Percentiles rank a stretch among this genome's conserved stretches.
Evolutionary conservation across 169 alveolate genomes (phyloP).

Genomic region (Besnoitia besnoiti): DNA sequence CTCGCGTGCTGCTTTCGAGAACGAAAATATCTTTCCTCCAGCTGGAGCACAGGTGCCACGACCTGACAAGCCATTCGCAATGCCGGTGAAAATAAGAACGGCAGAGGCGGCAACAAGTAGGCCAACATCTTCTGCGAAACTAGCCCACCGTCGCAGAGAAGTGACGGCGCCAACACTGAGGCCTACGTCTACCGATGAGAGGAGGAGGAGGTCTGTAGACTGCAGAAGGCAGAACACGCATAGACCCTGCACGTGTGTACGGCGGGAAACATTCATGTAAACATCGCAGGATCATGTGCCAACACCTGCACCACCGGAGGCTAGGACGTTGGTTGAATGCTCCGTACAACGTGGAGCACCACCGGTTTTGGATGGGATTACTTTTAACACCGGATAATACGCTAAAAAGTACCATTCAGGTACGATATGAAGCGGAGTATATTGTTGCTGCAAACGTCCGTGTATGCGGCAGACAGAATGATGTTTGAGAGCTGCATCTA

Average conservation of each 20-base stretch:
- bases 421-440: too few species aligned
- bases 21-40: neutral
- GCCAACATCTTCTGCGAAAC: neutral
- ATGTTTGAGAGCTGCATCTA: too few species aligned
- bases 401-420: too few species aligned
- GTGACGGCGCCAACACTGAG: neutral
- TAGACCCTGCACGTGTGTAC: neutral
- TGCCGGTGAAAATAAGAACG: neutral
- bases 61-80: neutral
- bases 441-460: too few species aligned
- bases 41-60: neutral
- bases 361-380: too few species aligned
- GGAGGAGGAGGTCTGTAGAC: neutral
- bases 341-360: too few species aligned
- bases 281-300: neutral
- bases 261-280: neutral
- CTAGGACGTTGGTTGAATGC: too few species aligned
- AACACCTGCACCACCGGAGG: too few species aligned
- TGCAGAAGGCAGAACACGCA: conserved; percentile 1
- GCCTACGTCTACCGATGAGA: neutral
- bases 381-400: too few species aligned
- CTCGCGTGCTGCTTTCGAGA: neutral
- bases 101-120: neutral
- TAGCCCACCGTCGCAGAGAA: neutral
- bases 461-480: too few species aligned